phyloP scores from a whole-genome alignment of 257 asterid species.

The Euphrasia confusa region DNA sequence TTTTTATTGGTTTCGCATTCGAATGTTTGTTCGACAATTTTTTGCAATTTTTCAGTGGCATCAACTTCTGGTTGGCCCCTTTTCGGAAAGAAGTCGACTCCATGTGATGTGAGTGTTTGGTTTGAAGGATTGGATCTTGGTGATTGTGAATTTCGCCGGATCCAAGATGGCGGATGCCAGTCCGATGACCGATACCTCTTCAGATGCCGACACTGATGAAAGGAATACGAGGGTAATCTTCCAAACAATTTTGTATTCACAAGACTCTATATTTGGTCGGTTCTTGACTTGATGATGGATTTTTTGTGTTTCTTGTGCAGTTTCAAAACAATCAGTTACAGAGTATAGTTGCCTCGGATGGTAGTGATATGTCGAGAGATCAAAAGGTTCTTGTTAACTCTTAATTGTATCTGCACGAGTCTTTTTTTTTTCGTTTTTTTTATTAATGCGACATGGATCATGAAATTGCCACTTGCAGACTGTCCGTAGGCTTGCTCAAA shows the following conservation, averaged over 20 bases:
- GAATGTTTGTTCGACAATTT: not conserved
- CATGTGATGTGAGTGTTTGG: slow-evolving; percentile 17
- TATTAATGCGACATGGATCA: slow-evolving; percentile 18
- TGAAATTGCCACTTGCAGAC: slow-evolving; percentile 34
- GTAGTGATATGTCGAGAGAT: slow-evolving; percentile 92
- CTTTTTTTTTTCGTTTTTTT: not conserved
- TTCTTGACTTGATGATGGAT: slow-evolving; percentile 13
- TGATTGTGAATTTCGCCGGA: slow-evolving; percentile 25
- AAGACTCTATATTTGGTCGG: not conserved
- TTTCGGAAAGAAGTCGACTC: slow-evolving; percentile 23
- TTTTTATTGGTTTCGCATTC: not conserved
- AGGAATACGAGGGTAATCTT: slow-evolving; percentile 56
- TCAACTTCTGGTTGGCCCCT: not conserved
- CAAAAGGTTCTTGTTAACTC: slow-evolving; percentile 66
- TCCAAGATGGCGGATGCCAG: slow-evolving; percentile 72
- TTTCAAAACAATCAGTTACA: slow-evolving; percentile 50
- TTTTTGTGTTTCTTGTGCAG: slow-evolving; percentile 37
- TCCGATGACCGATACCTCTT: slow-evolving; percentile 81
- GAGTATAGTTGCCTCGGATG: slow-evolving; percentile 71
- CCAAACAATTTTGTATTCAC: not conserved
- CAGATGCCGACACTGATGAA: slow-evolving; percentile 94
- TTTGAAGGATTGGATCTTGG: slow-evolving; percentile 24
- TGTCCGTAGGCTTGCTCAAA: slow-evolving; percentile 97
- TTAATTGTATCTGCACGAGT: not conserved
- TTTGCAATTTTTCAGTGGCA: slow-evolving; percentile 13